Evolutionary conservation across 345 rosid genomes (phyloP).

Genomic region (Durio zibethinus): DNA sequence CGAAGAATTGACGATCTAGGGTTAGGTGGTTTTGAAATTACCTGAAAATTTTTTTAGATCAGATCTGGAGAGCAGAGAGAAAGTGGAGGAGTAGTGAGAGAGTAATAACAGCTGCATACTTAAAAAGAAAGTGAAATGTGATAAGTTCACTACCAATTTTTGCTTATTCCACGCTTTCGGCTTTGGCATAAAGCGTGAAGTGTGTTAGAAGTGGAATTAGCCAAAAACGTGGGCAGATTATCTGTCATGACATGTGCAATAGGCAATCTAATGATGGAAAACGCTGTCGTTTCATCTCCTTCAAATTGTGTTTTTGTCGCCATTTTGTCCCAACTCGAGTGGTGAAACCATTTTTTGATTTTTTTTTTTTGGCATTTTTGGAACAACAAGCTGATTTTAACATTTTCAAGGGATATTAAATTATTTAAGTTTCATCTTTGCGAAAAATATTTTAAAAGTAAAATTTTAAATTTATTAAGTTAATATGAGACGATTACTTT

Average conservation of each 20-base stretch:
- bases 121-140: background rate
- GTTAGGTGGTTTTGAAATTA: slow-evolving; percentile 4
- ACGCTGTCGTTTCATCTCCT: background rate
- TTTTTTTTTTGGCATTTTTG: background rate
- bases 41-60: background rate
- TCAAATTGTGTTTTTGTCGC: background rate
- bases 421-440: too few species aligned
- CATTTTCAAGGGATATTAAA: too few species aligned
- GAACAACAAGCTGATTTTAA: background rate
- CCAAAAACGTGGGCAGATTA: background rate
- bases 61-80: background rate
- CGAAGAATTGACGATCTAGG: slow-evolving; percentile 5
- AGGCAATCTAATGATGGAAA: background rate
- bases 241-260: background rate
- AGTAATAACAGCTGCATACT: background rate
- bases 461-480: too few species aligned
- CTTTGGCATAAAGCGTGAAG: background rate
- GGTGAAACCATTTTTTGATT: background rate
- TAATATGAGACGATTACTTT: too few species aligned
- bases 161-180: background rate
- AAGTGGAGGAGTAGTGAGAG: background rate
- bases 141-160: background rate
- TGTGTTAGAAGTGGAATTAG: background rate
- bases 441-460: too few species aligned
- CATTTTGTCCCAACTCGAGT: background rate